Conservation (phyloP, 352 stramenopile species). For the Pythium insidiosum region DNA sequence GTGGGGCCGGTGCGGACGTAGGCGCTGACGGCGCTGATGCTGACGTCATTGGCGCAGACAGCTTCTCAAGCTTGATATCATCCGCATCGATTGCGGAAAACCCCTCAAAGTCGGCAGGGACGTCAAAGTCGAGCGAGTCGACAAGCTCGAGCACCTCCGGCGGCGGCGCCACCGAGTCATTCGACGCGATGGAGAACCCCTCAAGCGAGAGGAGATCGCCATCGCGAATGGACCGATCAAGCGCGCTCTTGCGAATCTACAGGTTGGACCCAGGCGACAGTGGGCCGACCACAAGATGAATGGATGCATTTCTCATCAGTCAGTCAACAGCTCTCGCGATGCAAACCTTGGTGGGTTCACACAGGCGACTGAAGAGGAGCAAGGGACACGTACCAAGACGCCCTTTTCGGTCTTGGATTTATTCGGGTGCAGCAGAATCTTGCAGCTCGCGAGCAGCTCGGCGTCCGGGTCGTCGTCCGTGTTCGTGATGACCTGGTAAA, state of each 20-base stretch:
- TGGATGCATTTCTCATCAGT: neutral
- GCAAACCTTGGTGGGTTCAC: no score
- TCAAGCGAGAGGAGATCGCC: constrained; percentile 70
- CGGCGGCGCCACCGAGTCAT: constrained; percentile 34
- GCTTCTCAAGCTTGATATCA: constrained; percentile 13
- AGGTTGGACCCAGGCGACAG: no score
- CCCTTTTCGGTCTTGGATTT: constrained; percentile 80
- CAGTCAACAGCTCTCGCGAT: no score
- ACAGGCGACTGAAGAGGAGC: neutral
- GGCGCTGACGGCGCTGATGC: constrained; percentile 2
- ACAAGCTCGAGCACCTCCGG: constrained; percentile 64
- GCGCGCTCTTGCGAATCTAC: constrained; percentile 56
- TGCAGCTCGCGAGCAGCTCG: constrained; percentile 52
- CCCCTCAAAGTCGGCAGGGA: constrained; percentile 31
- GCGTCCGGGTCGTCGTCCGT: constrained; percentile 63
- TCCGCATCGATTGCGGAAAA: constrained; percentile 3
- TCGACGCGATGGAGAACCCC: constrained; percentile 26
- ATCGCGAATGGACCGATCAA: constrained; percentile 78
- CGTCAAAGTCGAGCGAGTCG: constrained; percentile 55
- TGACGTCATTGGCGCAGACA: constrained; percentile 13
- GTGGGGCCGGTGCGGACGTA: constrained; percentile 8
- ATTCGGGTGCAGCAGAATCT: constrained; percentile 68
- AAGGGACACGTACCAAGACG: constrained; percentile 35
- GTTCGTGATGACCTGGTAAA: constrained; percentile 80
- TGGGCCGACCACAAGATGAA: no score